Base-by-base conservation (phyloP, 352 stramenopile genomes). In the Aphanomyces cochlioides region DNA sequence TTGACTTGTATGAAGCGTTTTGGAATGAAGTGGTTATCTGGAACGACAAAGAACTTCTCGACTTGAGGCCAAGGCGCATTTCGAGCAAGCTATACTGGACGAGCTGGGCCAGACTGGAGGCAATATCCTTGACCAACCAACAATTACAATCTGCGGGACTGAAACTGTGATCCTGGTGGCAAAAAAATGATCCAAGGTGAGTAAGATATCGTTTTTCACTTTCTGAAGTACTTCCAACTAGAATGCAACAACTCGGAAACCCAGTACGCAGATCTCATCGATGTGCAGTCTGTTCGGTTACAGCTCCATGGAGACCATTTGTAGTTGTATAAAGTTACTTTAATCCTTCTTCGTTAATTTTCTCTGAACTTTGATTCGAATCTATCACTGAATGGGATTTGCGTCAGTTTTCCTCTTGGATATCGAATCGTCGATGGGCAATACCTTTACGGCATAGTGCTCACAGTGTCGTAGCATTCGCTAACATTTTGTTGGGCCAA, bases 141-240 rank as follows among this genome's bases (percentile, higher is more conserved):
- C 1, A 8, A 54, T 69, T 7, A 37, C 28, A 15, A 37, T 69
- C 19, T 59, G 63, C 17, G 63, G 63, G 34, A 19, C 59, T 4
- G 39, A 54, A 4, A 15, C 59, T 1, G 45, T 7, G n/a, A 17
- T 69, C 3, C 40, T 12, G 15, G 45, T 69, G 19, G 63, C 63
- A 8, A 13, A 19, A n/a, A 41, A 69, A 56, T 69, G 34, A 17
- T 69, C 4, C 47, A 53, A 61, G 63, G 63, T 69, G 34, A 37
- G 54, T 40, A 37, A 10, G 8, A n/a, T 58, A 28, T 28, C 28
- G 28, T 28, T 28, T 28, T 28, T 28, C 28, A 28, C 28, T 28
- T 28, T 28, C 28, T 28, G 28, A 28, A 28, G 28, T 0, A 28
- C 28, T 28, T 2, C 28, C 0, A 28, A 28, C 28, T 28, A 28